These are phyloP conservation scores for Phytopythium helicoides DNA, from an alignment of 352 stramenopile genomes.

Conservation along the genomic window DNA sequence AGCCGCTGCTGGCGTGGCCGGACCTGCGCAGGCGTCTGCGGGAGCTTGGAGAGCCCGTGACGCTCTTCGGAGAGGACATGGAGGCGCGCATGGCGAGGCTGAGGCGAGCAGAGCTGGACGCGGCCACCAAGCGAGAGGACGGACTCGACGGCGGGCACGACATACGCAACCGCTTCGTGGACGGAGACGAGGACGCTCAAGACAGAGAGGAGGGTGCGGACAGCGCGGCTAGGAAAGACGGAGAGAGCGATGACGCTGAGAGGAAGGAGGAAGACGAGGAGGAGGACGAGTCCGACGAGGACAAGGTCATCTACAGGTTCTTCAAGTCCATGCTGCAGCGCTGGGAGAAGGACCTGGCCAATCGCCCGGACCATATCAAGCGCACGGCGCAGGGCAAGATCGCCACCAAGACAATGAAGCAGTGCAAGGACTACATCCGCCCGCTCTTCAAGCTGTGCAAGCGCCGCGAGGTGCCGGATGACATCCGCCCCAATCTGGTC, in stretches of 20 bases:
- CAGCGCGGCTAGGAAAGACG: slow-evolving; percentile 33
- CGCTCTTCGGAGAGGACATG: slow-evolving; percentile 85
- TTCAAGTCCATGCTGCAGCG: slow-evolving; percentile 93
- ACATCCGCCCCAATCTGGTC: slow-evolving; percentile 86
- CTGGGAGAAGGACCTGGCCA: slow-evolving; percentile 93
- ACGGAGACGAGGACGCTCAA: slow-evolving; percentile 25
- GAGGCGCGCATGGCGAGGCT: slow-evolving; percentile 65
- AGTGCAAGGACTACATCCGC: slow-evolving; percentile 99
- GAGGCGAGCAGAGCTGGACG: slow-evolving; percentile 59
- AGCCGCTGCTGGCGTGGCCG: slow-evolving; percentile 48
- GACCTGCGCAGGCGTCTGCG: slow-evolving; percentile 84
- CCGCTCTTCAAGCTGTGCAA: slow-evolving; percentile 98
- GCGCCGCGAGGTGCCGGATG: slow-evolving; percentile 80
- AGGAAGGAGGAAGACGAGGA: slow-evolving; percentile 23
- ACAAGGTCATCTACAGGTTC: slow-evolving; percentile 87
- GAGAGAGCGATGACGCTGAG: slow-evolving; percentile 22
- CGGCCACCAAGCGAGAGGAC: slow-evolving; percentile 63
- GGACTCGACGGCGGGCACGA: slow-evolving; percentile 68
- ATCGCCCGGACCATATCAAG: slow-evolving; percentile 87
- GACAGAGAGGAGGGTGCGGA: slow-evolving; percentile 33
- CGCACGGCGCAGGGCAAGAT: slow-evolving; percentile 90
- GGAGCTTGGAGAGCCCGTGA: slow-evolving; percentile 78
- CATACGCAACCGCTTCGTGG: slow-evolving; percentile 77
- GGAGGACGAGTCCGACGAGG: slow-evolving; percentile 43
- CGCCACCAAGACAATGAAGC: slow-evolving; percentile 97